Percentiles rank a stretch among this genome's conserved stretches.
Evolutionary conservation across 140 eudicot species (phyloP).

Genomic region (Stevia rebaudiana): DNA sequence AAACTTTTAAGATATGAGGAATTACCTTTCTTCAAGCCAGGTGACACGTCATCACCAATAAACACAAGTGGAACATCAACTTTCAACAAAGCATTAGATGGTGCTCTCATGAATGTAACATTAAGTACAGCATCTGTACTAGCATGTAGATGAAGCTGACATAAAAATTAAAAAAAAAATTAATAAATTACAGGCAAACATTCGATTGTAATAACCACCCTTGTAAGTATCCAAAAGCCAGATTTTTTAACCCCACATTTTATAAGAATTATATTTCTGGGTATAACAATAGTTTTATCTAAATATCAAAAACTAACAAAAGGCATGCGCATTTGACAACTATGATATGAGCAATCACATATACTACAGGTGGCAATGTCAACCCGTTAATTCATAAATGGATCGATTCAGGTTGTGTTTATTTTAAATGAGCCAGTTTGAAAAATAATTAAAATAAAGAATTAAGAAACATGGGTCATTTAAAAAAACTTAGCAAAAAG

Average conservation of each 20-base stretch:
- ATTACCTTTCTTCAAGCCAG: constrained; percentile 77
- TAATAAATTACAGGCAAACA: neutral
- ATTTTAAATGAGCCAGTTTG: neutral
- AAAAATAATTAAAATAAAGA: neutral
- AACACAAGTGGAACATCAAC: constrained; percentile 89
- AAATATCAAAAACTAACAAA: neutral
- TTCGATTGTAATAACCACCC: neutral
- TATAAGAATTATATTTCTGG: neutral
- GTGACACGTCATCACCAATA: constrained; percentile 86
- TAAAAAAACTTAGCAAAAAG: neutral
- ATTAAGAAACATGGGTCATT: neutral
- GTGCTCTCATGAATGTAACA: constrained; percentile 92
- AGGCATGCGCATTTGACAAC: neutral
- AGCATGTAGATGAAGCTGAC: constrained; percentile 80
- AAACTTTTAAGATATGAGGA: neutral
- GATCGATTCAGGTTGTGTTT: neutral
- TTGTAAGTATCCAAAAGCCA: neutral
- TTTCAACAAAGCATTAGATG: constrained; percentile 72
- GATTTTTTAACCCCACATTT: neutral
- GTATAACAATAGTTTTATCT: neutral
- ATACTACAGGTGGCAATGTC: neutral
- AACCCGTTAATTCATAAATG: neutral
- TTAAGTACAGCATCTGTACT: constrained; percentile 72
- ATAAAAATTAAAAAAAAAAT: constrained; percentile 11
- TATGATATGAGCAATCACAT: neutral